phyloP scores from a whole-genome alignment of 371 early-diverging fungal genomes.

The Rhizopus sp. region DNA sequence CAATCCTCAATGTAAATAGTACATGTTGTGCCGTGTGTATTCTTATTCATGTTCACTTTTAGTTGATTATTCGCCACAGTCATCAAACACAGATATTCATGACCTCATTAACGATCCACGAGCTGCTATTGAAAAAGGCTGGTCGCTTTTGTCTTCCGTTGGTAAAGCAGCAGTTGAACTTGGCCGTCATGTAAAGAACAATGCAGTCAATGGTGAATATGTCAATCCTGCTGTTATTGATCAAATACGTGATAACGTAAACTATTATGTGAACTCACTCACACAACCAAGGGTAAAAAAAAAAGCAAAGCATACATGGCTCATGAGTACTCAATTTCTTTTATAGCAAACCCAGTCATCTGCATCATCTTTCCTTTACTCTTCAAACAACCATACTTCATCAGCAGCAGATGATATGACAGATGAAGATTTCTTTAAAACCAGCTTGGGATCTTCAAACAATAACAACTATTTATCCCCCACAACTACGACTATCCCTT shows the following conservation, averaged over 20 bases:
- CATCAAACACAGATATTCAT: conserved; percentile 46
- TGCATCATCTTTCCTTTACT: conserved; percentile 19
- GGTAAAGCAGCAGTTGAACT: conserved; percentile 68
- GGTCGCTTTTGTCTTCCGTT: conserved; percentile 70
- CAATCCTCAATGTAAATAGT: conserved; percentile 57
- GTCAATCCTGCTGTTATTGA: conserved; percentile 83
- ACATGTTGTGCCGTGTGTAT: background rate
- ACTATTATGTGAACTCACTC: conserved; percentile 50
- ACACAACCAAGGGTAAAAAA: conserved; percentile 56
- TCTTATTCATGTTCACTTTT: background rate
- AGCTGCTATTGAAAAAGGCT: conserved; percentile 81
- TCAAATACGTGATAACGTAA: conserved; percentile 72
- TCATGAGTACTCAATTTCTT: background rate
- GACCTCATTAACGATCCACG: conserved; percentile 85
- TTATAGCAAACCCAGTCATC: conserved; percentile 9
- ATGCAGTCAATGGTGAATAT: conserved; percentile 76
- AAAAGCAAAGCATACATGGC: background rate
- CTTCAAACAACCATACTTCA: conserved; percentile 1
- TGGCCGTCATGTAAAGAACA: conserved; percentile 50
- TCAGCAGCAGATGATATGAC: conserved; percentile 28
- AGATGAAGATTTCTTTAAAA: conserved; percentile 51
- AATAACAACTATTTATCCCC: conserved; percentile 20
- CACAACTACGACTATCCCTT: conserved; percentile 39
- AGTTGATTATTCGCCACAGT: conserved; percentile 16
- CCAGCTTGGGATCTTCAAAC: conserved; percentile 38